These are phyloP conservation scores for Talaromyces sp. DNA, from an alignment of 2,329 filamentous ascomycete species.

Conservation along the genomic window DNA sequence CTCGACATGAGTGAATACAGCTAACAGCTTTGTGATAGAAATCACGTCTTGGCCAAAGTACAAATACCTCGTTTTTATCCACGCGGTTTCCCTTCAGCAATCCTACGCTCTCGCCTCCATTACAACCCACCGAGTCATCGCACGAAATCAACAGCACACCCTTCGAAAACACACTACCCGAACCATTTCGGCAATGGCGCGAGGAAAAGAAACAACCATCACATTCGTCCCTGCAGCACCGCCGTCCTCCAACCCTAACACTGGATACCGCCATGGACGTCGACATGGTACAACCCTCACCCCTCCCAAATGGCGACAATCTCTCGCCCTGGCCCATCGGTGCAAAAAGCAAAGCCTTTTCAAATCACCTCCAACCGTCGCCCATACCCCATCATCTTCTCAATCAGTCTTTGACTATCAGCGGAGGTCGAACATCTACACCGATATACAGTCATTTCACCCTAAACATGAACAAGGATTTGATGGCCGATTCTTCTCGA, in stretches of 20 bases:
- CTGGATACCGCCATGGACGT: slow-evolving; percentile 28
- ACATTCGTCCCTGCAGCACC: slow-evolving; percentile 4
- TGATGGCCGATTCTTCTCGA: slow-evolving; percentile 10
- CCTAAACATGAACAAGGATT: slow-evolving; percentile 21
- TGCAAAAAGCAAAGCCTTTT: slow-evolving; percentile 18
- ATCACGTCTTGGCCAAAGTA: not conserved
- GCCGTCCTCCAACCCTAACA: slow-evolving; percentile 14
- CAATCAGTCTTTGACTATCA: slow-evolving; percentile 31
- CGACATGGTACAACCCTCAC: slow-evolving; percentile 26
- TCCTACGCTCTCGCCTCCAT: slow-evolving; percentile 24
- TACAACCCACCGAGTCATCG: slow-evolving; percentile 38
- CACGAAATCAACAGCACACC: slow-evolving; percentile 29
- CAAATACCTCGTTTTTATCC: slow-evolving; percentile 27
- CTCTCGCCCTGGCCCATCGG: slow-evolving; percentile 23
- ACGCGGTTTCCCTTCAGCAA: slow-evolving; percentile 21
- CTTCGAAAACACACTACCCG: slow-evolving; percentile 17
- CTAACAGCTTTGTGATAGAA: slow-evolving; percentile 2
- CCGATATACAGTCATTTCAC: slow-evolving; percentile 31
- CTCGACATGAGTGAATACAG: not conserved
- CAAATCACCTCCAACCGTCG: slow-evolving; percentile 25
- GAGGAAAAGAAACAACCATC: slow-evolving; percentile 10
- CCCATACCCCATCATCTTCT: slow-evolving; percentile 30
- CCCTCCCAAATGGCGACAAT: slow-evolving; percentile 20
- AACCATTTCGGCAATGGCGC: slow-evolving; percentile 14
- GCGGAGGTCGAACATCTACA: slow-evolving; percentile 27